phyloP scores from a whole-genome alignment of 371 early-diverging fungal species.

The Nematocida sp. region DNA sequence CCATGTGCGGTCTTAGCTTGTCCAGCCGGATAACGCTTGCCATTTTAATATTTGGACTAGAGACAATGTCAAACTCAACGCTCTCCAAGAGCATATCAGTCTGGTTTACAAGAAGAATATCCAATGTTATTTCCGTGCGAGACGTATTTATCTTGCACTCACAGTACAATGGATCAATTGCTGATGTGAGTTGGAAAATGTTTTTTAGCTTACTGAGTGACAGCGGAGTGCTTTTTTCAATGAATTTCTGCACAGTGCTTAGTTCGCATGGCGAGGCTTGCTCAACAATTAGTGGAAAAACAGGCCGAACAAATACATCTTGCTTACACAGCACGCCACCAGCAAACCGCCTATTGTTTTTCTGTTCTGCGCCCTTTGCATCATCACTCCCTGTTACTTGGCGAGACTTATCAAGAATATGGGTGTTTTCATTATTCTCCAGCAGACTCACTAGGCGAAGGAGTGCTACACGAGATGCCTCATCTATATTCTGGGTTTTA shows the following conservation, averaged over 20 bases:
- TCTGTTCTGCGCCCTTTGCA: background rate
- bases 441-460: slow-evolving; percentile 16
- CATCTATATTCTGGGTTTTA: slow-evolving; percentile 50
- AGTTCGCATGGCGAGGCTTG: background rate
- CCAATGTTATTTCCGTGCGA: slow-evolving; percentile 83
- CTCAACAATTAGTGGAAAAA: slow-evolving; percentile 46
- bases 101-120: slow-evolving; percentile 94
- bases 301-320: background rate
- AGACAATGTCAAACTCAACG: slow-evolving; percentile 88
- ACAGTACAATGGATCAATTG: slow-evolving; percentile 93
- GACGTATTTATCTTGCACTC: slow-evolving; percentile 91
- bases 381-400: background rate
- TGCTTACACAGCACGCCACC: background rate
- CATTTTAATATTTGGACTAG: slow-evolving; percentile 89
- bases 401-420: background rate
- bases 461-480: slow-evolving; percentile 60
- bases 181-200: slow-evolving; percentile 88
- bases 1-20: slow-evolving; percentile 71
- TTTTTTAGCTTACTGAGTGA: slow-evolving; percentile 68
- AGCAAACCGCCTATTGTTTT: background rate
- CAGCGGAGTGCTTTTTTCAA: background rate
- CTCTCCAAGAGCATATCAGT: slow-evolving; percentile 88
- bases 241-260: slow-evolving; percentile 14
- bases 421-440: background rate
- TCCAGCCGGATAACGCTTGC: slow-evolving; percentile 83